These are phyloP conservation scores for Datura wrightii DNA, from an alignment of 257 asterid genomes.

Conservation along the genomic window DNA sequence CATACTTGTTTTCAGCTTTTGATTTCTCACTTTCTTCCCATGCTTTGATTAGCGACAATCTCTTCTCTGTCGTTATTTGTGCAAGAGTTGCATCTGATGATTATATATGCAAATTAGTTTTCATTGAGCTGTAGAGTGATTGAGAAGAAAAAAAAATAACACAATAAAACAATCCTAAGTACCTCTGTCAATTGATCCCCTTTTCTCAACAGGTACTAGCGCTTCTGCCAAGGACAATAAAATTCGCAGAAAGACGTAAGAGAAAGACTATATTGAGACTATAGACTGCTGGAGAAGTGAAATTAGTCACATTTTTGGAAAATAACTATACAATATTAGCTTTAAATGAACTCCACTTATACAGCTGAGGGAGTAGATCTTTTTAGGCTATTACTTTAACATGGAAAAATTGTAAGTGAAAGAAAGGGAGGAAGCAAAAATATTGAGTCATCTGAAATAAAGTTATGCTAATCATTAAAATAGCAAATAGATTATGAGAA, in stretches of 20 bases:
- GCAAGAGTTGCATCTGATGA: conserved; percentile 76
- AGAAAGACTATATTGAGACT: background rate
- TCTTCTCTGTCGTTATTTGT: conserved; percentile 81
- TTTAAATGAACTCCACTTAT: background rate
- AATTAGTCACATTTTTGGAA: background rate
- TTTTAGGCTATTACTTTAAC: background rate
- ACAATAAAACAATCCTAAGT: conserved; percentile 23
- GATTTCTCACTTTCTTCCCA: conserved; percentile 99
- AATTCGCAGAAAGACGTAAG: background rate
- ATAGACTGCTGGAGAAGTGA: background rate
- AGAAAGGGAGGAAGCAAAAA: background rate
- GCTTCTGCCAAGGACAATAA: conserved; percentile 46
- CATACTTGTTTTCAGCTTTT: conserved; percentile 89
- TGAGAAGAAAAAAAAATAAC: background rate
- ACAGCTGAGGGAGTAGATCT: conserved; percentile 2
- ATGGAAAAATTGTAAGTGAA: background rate
- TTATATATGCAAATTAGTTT: background rate
- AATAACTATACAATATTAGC: background rate
- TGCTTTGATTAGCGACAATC: conserved; percentile 73
- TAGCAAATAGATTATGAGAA: background rate
- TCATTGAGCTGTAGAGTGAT: conserved; percentile 26
- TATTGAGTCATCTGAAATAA: background rate
- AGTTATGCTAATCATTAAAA: background rate
- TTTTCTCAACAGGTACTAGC: conserved; percentile 67
- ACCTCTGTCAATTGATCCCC: conserved; percentile 83